Base-by-base conservation (phyloP, 805 yeast genomes). In the Ogataea pignaliae region DNA sequence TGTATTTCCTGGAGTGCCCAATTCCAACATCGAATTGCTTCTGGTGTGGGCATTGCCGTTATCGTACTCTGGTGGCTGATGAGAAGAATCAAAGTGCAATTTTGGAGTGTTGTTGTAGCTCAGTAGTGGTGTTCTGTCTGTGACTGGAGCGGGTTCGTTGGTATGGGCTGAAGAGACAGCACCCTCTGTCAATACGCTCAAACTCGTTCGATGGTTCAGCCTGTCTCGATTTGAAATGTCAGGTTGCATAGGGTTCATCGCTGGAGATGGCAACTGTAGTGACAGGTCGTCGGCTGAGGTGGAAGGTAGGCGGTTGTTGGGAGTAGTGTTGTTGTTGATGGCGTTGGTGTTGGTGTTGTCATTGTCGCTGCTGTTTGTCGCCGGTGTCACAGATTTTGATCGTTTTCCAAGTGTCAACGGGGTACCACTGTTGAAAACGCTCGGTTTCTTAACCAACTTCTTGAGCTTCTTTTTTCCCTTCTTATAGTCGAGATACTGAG, bases 401-500 rank as follows among this genome's bases (percentile, higher is more conserved):
- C 7, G 26, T 21, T 21, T 21, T 21, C 26, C 26, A 5, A 15
- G 12, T 2, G 39, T 35, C 29, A 35, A 26, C 13, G 33, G 33
- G 33, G 33, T 30, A 13, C 14, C 33, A 9, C 36, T 29, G 13
- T 32, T 33, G 18, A 42, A 10, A 10, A 42, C 41, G 21, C 53
- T 54, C 29, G 53, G 52, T 28, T 51, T 52, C 43, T 51, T 50
- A 33, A 45, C 43, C n/a, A 59, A 44, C 40, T 56, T 59, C 46
- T 61, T 69, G 40, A 71, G 56, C 48, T 64, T 53, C 52, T 66
- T 68, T 54, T 68, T 70, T 29, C 77, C 72, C 36, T 64, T 59
- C 53, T 81, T 80, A 59, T 84, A 84, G 56, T 87, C 85, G 30
- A 90, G 71, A 58, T 90, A 90, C 56, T 82, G 81, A 42, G 79